Base-by-base conservation (phyloP, 2,329 filamentous ascomycete species). In the Colletotrichum sp. region DNA sequence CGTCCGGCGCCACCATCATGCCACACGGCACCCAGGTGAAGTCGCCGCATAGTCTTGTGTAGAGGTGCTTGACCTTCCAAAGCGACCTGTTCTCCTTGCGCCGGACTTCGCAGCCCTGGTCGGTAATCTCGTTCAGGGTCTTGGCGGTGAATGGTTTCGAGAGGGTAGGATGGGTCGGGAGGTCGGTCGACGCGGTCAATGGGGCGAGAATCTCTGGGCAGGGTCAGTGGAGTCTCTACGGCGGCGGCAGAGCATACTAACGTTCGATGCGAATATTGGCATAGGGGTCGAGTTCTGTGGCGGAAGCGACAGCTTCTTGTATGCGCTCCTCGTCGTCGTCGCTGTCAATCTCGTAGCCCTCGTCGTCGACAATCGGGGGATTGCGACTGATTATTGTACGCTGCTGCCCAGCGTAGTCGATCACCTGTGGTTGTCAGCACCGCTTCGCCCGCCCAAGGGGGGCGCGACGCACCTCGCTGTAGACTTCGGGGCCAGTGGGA, bases 371-470 rank as follows among this genome's bases (percentile, higher is more conserved):
- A 63, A 95, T 87, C 13, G 91, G 90, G 7, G 94, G 93, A 79
- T 96, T 96, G 78, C 91, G 91, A 83, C 92, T 92, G 78, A 98
- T 92, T 78, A 96, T 95, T 71, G 92, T 89, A 81, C 95, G 90
- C 74, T 90, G 88, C 81, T 94, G 93, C 75, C 95, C 95, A 39
- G 91, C 93, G 83, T 95, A 94, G 72, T 95, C 92, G 79, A 96
- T 90, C 79, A 89, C 88, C 93, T 96, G 82, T 57, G 52, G 52
- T 28, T 67, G 77, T 71, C 70, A 73, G 64, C 32, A 36, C n/a
- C 12, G 65, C 28, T 36, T 34, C 43, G 39, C n/a, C 39, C 24
- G 16, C 13, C n/a, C 24, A 12, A 10, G 26, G 28, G 21, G 39
- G n/a, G 24, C 24, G 48, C 43, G 10, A 82, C 88, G 76, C 83